Percentiles rank a stretch among this genome's conserved stretches.
Evolutionary conservation across 192 early-diverging fungal species (phyloP).

Genomic region (Dispira simplex): DNA sequence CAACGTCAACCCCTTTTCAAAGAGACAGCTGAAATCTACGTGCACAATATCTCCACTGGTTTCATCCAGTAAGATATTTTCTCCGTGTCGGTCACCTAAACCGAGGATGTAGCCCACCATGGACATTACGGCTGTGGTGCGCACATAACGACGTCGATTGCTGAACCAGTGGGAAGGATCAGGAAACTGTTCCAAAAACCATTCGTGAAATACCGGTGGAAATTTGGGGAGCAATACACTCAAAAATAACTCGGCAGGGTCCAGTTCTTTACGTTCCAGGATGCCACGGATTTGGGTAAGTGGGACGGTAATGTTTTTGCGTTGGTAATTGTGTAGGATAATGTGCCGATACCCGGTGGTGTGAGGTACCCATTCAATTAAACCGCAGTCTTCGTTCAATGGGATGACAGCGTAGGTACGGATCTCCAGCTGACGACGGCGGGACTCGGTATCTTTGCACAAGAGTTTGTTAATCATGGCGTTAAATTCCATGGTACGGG

Average conservation of each 20-base stretch:
- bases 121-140: conserved; percentile 87
- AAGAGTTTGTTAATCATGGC: conserved; percentile 82
- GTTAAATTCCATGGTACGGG: conserved; percentile 92
- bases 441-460: conserved; percentile 49
- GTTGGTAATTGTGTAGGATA: conserved; percentile 48
- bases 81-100: conserved; percentile 88
- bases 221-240: conserved; percentile 46
- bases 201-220: conserved; percentile 78
- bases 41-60: conserved; percentile 72
- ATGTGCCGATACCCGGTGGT: conserved; percentile 61
- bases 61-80: conserved; percentile 87
- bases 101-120: conserved; percentile 93
- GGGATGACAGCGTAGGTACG: conserved; percentile 88
- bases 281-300: conserved; percentile 45
- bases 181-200: conserved; percentile 78
- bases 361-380: conserved; percentile 90
- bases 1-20: conserved; percentile 77
- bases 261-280: conserved; percentile 33
- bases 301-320: conserved; percentile 29
- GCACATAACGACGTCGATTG: conserved; percentile 55
- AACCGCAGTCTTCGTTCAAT: conserved; percentile 82
- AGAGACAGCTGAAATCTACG: conserved; percentile 91
- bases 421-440: conserved; percentile 54
- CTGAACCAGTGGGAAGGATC: conserved; percentile 75
- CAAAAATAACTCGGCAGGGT: conserved; percentile 38